phyloP scores from a whole-genome alignment of 768 basidiomycete genomes.

The Tylopilus felleus region DNA sequence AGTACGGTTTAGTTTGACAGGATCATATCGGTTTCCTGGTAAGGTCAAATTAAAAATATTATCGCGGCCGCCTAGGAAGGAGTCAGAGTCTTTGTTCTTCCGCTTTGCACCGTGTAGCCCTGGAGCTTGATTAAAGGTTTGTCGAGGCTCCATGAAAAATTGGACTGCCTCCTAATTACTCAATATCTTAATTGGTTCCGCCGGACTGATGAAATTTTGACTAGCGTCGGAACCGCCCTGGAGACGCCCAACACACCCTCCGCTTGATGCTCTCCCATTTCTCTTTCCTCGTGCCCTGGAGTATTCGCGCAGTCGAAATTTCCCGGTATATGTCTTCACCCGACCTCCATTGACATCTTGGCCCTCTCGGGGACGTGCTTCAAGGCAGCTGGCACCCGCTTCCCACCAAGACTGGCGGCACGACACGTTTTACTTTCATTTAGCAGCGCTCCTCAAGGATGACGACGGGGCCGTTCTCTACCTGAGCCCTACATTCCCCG shows the following conservation, averaged over 20 bases:
- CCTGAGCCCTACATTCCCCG: neutral
- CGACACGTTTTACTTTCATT: neutral
- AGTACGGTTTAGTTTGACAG: neutral
- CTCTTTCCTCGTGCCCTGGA: neutral
- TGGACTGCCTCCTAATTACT: no score
- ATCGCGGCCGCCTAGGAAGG: no score
- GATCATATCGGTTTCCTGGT: no score
- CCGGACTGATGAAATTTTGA: no score
- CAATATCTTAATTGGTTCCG: no score
- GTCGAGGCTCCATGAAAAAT: no score
- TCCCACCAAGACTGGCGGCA: neutral
- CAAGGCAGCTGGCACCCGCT: neutral
- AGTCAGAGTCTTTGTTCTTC: no score
- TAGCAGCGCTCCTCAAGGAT: neutral
- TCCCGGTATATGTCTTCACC: neutral
- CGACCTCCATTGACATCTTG: conserved; percentile 1
- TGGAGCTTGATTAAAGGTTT: neutral
- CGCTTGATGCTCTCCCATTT: neutral
- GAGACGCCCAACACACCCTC: no score
- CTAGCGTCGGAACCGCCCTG: no score
- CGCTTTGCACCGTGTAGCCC: neutral
- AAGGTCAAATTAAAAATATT: no score
- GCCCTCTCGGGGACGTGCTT: neutral
- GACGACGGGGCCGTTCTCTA: neutral
- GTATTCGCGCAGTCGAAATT: neutral